Evolutionary conservation across 108 stramenopile genomes (phyloP), one percentile per base, ranked within the genome.

Genomic region (Discostella pseudostelligera): DNA sequence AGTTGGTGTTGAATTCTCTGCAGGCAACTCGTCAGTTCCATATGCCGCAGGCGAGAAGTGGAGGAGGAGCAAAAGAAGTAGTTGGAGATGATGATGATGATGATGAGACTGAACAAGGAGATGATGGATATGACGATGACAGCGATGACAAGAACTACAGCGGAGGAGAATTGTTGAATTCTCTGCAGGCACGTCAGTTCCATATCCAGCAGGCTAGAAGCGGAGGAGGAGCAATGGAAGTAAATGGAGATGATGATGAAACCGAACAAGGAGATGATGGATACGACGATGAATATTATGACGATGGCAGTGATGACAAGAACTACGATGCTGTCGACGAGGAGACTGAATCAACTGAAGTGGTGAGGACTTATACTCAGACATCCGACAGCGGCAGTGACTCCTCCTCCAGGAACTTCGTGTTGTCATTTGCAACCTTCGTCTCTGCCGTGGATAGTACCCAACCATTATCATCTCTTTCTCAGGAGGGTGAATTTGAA

Each of bases 381-480:
- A n/a, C n/a, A n/a, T n/a, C n/a, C 17, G 25, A 56, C 20, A 49
- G 40, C 39, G 32, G 5, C 32, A 32, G 32, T 5, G 32, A 32
- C 32, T 32, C 32, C 3, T 32, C 32, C 32, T 32, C 5, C n/a
- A n/a, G n/a, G 32, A 5, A 3, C 32, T 32, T 4, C 32, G 32
- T 67, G 7, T 61, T 76, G 5, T 25, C 16, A 57, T 67, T 76
- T 42, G 48, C 50, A 8, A 56, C 67, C 4, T 54, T 76, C 19
- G 37, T 76, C 4, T 76, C 74, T 2, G 74, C 74, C 7, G 62
- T 68, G 35, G 56, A 75, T 43, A 16, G 10, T 14, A 22, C 14
- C 6, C 45, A 69, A 29, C 53, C 36, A n/a, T 21, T 17, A 22
- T 29, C 13, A 24, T 67, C 28, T 47, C 70, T 14, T 32, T 32